A percentile compares a stretch with the other conserved stretches of the same genome.
Conservation (phyloP, 2,329 filamentous ascomycete genomes). For the Pyricularia grisea region DNA sequence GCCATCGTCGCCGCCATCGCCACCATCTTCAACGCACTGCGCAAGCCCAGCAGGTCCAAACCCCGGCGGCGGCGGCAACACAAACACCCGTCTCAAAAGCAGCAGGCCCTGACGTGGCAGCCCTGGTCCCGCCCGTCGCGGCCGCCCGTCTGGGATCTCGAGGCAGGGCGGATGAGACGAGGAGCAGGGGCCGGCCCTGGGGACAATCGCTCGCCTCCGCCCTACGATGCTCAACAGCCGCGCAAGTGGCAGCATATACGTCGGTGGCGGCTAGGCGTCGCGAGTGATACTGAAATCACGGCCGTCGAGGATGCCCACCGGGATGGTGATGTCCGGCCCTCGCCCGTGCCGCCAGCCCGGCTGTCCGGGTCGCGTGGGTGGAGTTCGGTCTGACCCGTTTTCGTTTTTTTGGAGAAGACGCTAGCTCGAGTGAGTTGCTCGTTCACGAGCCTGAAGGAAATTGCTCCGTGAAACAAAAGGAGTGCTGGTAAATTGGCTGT, state of each 20-base stretch:
- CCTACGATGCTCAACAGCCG: background rate
- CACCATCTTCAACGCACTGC: background rate
- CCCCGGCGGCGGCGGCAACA: too few species aligned
- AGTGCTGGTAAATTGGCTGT: background rate
- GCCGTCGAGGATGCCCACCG: background rate
- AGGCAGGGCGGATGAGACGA: background rate
- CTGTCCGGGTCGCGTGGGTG: background rate
- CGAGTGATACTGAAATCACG: background rate
- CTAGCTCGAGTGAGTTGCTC: background rate
- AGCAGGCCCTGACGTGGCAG: background rate
- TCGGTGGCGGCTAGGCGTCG: background rate
- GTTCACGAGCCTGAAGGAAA: background rate
- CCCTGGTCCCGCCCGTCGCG: background rate
- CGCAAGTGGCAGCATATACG: background rate
- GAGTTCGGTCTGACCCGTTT: background rate
- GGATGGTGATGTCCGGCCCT: background rate
- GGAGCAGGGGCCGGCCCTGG: background rate
- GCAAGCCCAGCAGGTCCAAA: background rate
- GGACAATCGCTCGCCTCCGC: too few species aligned
- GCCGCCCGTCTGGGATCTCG: background rate
- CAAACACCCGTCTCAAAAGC: background rate
- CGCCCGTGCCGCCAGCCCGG: background rate
- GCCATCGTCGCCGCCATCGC: background rate
- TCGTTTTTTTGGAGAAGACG: background rate
- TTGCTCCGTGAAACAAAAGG: background rate